Conservation (phyloP, 78 protist species). For the Dictyostelium citrinum region DNA sequence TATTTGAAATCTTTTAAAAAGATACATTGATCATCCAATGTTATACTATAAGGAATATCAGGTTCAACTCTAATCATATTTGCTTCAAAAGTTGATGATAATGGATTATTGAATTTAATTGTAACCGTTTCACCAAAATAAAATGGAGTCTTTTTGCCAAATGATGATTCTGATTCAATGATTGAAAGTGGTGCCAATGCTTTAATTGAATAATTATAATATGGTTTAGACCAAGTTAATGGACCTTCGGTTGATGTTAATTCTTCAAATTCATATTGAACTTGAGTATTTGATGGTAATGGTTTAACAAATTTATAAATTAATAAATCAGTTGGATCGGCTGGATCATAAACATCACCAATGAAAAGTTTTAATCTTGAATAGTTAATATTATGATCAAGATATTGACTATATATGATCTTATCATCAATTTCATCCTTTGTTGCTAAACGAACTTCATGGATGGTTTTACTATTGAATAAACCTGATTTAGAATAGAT, state of each 20-base stretch:
- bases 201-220: not conserved
- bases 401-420: not conserved
- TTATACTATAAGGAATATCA: constrained; percentile 6
- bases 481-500: not conserved
- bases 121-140: not conserved
- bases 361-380: not conserved
- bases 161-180: not conserved
- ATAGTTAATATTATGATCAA: not conserved
- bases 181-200: not conserved
- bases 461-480: not conserved
- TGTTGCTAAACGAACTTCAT: constrained; percentile 54
- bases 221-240: not conserved
- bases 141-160: not conserved
- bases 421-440: constrained; percentile 30
- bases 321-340: not conserved
- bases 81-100: not conserved
- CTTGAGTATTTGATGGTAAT: not conserved
- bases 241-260: not conserved
- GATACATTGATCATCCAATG: not conserved
- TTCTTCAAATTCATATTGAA: not conserved
- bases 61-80: constrained; percentile 12
- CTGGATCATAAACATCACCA: not conserved
- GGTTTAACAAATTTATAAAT: not conserved
- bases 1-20: not conserved
- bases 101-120: not conserved